Evolutionary conservation across 1,284 basidiomycete species (phyloP), one percentile per base, ranked within the genome.

Genomic region (Abortiporus biennis): DNA sequence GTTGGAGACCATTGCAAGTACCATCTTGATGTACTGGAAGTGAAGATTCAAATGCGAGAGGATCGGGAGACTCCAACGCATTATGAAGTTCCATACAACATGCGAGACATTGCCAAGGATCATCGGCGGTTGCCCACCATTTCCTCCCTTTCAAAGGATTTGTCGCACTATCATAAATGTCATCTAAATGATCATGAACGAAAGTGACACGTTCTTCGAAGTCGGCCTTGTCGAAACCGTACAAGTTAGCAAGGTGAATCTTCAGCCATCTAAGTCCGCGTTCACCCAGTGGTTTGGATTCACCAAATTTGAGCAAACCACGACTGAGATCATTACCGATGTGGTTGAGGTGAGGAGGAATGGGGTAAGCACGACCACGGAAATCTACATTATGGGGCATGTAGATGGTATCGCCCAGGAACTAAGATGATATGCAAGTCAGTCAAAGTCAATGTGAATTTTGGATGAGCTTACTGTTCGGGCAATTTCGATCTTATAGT

Each of bases 371-470:
- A 41, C 95, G 85, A 3, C 96, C 96, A 49, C 95, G 83, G 78
- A 99, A 99, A 64, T 99, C 96, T 57, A 99, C 74, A 64, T 97
- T 98, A 66, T 99, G 96, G 0, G 95, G 95, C 48, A 96, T 76
- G 66, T 93, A 99, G 62, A 99, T 86, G 0, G 72, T 80, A 56
- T 98, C 92, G 27, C 77, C 78, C 35, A 92, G 65, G 71, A 92
- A 94, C 84, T 87, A 44, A 1, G 35, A 19, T 34, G 17, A 23
- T 24, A 24, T 29, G 19, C 30, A 30, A 33, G n/a, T n/a, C n/a
- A n/a, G n/a, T n/a, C n/a, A n/a, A n/a, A n/a, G n/a, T n/a, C n/a
- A n/a, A n/a, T n/a, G n/a, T n/a, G n/a, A n/a, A n/a, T n/a, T 33
- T 29, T 40, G 19, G 23, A 48, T 13, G 21, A 12, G 73, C 85